Conservation (phyloP, 371 early-diverging fungal species). For the Mortierella sp. region DNA sequence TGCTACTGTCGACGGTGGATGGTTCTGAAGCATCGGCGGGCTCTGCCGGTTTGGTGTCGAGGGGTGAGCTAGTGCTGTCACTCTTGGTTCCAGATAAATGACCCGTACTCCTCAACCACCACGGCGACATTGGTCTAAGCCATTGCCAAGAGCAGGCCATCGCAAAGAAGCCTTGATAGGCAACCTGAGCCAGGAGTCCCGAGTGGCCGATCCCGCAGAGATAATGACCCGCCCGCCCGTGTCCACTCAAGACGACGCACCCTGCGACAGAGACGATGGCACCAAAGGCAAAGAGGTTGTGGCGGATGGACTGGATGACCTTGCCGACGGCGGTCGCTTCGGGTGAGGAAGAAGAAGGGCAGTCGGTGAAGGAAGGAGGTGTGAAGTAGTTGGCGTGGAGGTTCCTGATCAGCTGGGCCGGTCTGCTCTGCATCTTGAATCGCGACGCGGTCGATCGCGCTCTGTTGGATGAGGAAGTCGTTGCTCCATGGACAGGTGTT, state of each 20-base stretch:
- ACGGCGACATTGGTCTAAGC: constrained; percentile 19
- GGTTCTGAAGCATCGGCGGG: constrained; percentile 12
- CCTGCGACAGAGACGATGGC: constrained; percentile 35
- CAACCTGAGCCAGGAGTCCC: constrained; percentile 23
- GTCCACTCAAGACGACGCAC: constrained; percentile 37
- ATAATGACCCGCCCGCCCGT: constrained; percentile 7
- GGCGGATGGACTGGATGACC: constrained; percentile 27
- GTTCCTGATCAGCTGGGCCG: constrained; percentile 53
- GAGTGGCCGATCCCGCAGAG: constrained; percentile 15
- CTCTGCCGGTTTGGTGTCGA: constrained; percentile 12
- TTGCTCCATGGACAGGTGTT: background rate
- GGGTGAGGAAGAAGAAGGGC: background rate
- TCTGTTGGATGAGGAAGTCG: background rate
- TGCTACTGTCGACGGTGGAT: background rate
- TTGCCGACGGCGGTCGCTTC: constrained; percentile 14
- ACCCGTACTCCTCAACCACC: background rate
- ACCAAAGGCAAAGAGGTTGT: constrained; percentile 39
- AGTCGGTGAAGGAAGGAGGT: constrained; percentile 8
- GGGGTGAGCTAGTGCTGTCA: constrained; percentile 1
- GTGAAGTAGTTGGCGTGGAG: constrained; percentile 52
- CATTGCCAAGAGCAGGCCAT: constrained; percentile 50
- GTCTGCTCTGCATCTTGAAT: constrained; percentile 40
- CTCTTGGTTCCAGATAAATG: background rate
- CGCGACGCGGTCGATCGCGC: background rate
- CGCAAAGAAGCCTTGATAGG: constrained; percentile 48